A percentile compares a stretch with the other conserved stretches of the same genome.
These are phyloP conservation scores for Penicillium bialowiezense DNA, from an alignment of 495 filamentous ascomycete genomes.

Conservation along the genomic window DNA sequence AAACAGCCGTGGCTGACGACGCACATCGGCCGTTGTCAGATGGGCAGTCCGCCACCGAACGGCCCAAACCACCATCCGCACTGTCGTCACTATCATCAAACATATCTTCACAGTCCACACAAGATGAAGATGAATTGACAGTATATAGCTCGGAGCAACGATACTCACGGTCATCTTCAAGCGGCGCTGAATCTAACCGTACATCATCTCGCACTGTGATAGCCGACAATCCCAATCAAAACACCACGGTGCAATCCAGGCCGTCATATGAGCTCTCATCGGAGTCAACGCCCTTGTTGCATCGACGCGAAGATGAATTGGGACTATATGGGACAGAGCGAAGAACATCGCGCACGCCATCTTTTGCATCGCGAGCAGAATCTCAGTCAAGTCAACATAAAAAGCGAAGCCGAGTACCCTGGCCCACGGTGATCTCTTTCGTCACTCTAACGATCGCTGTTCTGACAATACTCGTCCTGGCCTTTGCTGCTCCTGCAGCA, in stretches of 20 bases:
- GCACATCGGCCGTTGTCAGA: conserved; percentile 29
- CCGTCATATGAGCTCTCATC: conserved; percentile 37
- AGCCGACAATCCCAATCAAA: conserved; percentile 31
- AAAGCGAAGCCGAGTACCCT: conserved; percentile 39
- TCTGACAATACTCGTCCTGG: conserved; percentile 55
- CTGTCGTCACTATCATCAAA: conserved; percentile 29
- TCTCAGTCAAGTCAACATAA: conserved; percentile 17
- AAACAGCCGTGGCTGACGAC: conserved; percentile 33
- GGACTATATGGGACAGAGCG: conserved; percentile 33
- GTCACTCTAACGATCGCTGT: conserved; percentile 43
- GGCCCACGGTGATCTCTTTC: conserved; percentile 58
- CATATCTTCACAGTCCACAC: not conserved
- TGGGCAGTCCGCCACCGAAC: conserved; percentile 14
- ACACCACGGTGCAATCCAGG: conserved; percentile 1
- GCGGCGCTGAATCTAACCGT: conserved; percentile 1
- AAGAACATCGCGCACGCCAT: conserved; percentile 17
- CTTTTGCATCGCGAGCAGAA: conserved; percentile 13
- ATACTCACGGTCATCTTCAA: not conserved
- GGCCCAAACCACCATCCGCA: conserved; percentile 27
- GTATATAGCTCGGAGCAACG: not conserved
- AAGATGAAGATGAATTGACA: not conserved
- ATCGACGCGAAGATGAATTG: conserved; percentile 34
- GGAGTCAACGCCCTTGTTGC: conserved; percentile 44
- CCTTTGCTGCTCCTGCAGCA: conserved; percentile 75
- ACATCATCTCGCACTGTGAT: conserved; percentile 19